Evolutionary conservation across 2,329 filamentous ascomycete genomes (phyloP).

Genomic region (Bisporella sp.): DNA sequence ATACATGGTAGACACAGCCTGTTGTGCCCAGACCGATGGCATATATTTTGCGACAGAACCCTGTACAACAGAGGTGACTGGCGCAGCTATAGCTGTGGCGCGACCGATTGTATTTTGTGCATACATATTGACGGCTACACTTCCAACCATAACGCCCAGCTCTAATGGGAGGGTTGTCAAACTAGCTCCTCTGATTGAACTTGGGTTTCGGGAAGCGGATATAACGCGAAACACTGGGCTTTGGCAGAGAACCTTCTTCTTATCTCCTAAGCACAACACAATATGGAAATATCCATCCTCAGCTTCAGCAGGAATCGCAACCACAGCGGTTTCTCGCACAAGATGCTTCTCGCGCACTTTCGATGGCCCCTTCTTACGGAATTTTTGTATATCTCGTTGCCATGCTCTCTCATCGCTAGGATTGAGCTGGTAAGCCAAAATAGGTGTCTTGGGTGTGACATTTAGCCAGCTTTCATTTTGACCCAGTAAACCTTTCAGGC

Average conservation of each 20-base stretch:
- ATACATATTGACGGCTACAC: slow-evolving; percentile 18
- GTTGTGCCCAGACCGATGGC: slow-evolving; percentile 21
- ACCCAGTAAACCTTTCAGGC: slow-evolving; percentile 54
- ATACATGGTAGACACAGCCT: slow-evolving; percentile 28
- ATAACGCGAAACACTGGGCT: slow-evolving; percentile 65
- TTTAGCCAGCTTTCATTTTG: slow-evolving; percentile 56
- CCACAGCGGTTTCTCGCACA: slow-evolving; percentile 54
- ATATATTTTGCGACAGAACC: slow-evolving; percentile 30
- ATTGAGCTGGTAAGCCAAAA: slow-evolving; percentile 41
- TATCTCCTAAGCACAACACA: slow-evolving; percentile 49
- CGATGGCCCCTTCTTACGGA: slow-evolving; percentile 44
- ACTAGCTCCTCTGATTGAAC: slow-evolving; percentile 57
- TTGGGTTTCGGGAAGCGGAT: slow-evolving; percentile 54
- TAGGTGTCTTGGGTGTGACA: slow-evolving; percentile 52
- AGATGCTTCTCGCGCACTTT: slow-evolving; percentile 40
- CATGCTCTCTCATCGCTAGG: slow-evolving; percentile 56
- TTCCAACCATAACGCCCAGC: slow-evolving; percentile 51
- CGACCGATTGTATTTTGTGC: slow-evolving; percentile 32
- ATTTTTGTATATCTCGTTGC: slow-evolving; percentile 61
- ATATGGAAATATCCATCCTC: slow-evolving; percentile 64
- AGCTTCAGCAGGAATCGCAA: slow-evolving; percentile 56
- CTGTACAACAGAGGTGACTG: slow-evolving; percentile 36
- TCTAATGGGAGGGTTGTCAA: slow-evolving; percentile 59
- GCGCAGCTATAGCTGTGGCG: slow-evolving; percentile 32
- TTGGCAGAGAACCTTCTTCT: slow-evolving; percentile 54